These are phyloP conservation scores for Wickerhamomyces bisporus DNA, from an alignment of 805 yeast species.

Conservation along the genomic window DNA sequence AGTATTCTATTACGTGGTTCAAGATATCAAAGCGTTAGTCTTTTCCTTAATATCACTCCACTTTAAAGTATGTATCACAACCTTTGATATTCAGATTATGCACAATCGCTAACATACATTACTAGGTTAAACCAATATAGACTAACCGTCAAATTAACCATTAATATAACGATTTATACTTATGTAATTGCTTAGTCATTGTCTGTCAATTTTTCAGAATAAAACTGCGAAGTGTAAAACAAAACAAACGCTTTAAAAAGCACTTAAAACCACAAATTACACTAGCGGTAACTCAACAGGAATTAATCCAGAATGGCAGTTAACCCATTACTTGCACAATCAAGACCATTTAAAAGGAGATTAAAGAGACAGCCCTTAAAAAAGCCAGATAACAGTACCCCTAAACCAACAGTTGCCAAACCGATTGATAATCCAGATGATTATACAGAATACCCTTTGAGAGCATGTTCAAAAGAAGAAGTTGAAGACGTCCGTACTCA, in stretches of 20 bases:
- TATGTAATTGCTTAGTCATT: no score
- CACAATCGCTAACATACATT: neutral
- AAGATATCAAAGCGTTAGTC: conserved; percentile 37
- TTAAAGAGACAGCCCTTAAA: conserved; percentile 7
- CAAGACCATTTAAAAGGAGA: conserved; percentile 12
- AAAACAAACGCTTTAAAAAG: neutral
- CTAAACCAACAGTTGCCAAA: conserved; percentile 14
- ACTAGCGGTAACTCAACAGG: no score
- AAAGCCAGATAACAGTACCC: conserved; percentile 9
- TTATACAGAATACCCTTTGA: conserved; percentile 41
- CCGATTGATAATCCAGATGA: conserved; percentile 25
- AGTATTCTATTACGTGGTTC: conserved; percentile 37
- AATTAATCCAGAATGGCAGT: conserved; percentile 4
- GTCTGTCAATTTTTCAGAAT: no score
- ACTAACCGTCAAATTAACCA: neutral
- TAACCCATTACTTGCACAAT: conserved; percentile 19
- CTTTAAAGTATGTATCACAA: conserved; percentile 33
- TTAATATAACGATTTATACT: no score
- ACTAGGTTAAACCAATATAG: conserved; percentile 11
- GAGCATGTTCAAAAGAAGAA: conserved; percentile 69
- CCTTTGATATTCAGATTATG: no score
- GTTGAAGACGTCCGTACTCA: conserved; percentile 72
- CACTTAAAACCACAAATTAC: no score
- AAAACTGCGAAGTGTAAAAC: no score
- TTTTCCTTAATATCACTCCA: conserved; percentile 38